phyloP scores from a whole-genome alignment of 495 filamentous ascomycete genomes.

The Amphirosellinia nigrospora region DNA sequence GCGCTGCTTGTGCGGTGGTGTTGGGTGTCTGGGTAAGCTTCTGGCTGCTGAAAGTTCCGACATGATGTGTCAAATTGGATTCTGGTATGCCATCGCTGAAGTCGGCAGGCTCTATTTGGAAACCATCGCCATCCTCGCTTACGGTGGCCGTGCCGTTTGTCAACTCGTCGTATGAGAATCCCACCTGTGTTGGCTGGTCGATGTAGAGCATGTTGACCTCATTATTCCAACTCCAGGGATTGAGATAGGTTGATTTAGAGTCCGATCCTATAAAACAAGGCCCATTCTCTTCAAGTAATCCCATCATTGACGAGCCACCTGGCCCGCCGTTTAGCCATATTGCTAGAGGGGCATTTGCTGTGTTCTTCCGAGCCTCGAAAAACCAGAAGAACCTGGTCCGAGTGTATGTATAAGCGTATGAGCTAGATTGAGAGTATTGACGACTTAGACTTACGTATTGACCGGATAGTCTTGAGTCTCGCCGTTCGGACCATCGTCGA shows the following conservation, averaged over 20 bases:
- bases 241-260: slow-evolving; percentile 20
- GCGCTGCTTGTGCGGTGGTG: slow-evolving; percentile 68
- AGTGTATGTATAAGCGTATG: background rate
- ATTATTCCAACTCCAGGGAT: slow-evolving; percentile 69
- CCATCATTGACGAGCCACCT: slow-evolving; percentile 43
- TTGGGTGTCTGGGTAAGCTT: slow-evolving; percentile 62
- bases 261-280: slow-evolving; percentile 30
- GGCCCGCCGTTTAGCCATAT: slow-evolving; percentile 61
- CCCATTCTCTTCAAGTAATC: slow-evolving; percentile 31
- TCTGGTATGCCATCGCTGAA: slow-evolving; percentile 39
- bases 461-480: slow-evolving; percentile 20
- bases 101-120: slow-evolving; percentile 1
- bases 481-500: slow-evolving; percentile 22
- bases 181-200: slow-evolving; percentile 67
- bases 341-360: slow-evolving; percentile 54
- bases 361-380: slow-evolving; percentile 58
- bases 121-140: slow-evolving; percentile 28
- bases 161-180: slow-evolving; percentile 62
- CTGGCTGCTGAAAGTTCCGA: slow-evolving; percentile 69
- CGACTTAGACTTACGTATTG: slow-evolving; percentile 26
- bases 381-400: slow-evolving; percentile 24
- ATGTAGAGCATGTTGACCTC: slow-evolving; percentile 78
- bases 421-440: background rate
- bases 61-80: slow-evolving; percentile 45
- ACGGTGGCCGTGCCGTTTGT: slow-evolving; percentile 57